These are phyloP conservation scores for Teratosphaeria epicoccoides DNA, from an alignment of 2,329 filamentous ascomycete genomes.

Conservation along the genomic window DNA sequence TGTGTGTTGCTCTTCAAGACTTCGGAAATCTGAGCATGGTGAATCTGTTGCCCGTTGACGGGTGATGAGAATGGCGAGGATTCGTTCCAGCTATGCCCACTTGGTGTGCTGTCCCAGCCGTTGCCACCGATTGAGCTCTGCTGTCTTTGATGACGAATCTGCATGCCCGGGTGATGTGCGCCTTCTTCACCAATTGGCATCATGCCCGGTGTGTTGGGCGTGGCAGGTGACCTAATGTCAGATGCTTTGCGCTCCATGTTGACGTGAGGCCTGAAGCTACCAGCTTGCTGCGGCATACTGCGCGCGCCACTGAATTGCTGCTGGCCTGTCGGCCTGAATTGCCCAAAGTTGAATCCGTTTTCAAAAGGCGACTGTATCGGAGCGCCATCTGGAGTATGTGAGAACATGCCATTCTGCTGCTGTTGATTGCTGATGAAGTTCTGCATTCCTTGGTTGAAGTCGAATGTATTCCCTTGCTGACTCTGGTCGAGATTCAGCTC, in stretches of 20 bases:
- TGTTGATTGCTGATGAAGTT: slow-evolving; percentile 39
- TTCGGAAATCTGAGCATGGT: slow-evolving; percentile 70
- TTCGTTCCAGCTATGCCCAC: slow-evolving; percentile 62
- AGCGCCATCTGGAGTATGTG: slow-evolving; percentile 81
- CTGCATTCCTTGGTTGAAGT: slow-evolving; percentile 40
- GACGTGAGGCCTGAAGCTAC: slow-evolving; percentile 23
- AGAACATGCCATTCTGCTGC: slow-evolving; percentile 64
- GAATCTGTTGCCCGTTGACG: slow-evolving; percentile 50
- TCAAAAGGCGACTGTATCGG: slow-evolving; percentile 87
- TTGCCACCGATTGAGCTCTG: slow-evolving; percentile 45
- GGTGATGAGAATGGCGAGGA: slow-evolving; percentile 89
- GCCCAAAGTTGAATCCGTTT: slow-evolving; percentile 61
- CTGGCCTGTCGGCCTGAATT: slow-evolving; percentile 54
- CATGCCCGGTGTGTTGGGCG: slow-evolving; percentile 72
- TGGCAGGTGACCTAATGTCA: slow-evolving; percentile 68
- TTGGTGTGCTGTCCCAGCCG: slow-evolving; percentile 79
- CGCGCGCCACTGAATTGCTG: slow-evolving; percentile 33
- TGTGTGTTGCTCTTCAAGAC: slow-evolving; percentile 71
- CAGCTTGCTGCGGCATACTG: slow-evolving; percentile 23
- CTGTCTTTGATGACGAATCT: slow-evolving; percentile 45
- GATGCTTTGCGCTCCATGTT: slow-evolving; percentile 52
- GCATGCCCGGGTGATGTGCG: slow-evolving; percentile 21
- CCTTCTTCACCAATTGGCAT: slow-evolving; percentile 57
- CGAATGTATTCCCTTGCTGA: slow-evolving; percentile 22
- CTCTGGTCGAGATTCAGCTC: slow-evolving; percentile 47